A percentile compares a stretch with the other conserved stretches of the same genome.
Evolutionary conservation across 345 rosid species (phyloP).

Genomic region (Hibiscus mutabilis): DNA sequence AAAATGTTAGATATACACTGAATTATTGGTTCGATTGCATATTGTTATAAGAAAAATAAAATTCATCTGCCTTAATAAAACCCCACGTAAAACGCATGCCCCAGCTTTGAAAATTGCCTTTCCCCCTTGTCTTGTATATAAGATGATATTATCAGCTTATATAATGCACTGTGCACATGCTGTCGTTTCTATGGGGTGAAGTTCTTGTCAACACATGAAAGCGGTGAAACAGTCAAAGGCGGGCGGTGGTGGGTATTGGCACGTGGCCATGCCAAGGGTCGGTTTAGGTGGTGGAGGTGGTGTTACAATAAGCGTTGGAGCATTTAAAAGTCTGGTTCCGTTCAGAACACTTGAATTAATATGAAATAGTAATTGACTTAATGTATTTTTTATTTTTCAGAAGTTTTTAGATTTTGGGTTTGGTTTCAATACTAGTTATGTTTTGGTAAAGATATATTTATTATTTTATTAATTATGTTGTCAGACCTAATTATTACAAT

Average conservation of each 20-base stretch:
- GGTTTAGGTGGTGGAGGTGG: too few relatives aligned
- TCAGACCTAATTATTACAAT: not conserved
- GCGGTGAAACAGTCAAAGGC: not conserved
- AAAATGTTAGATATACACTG: too few relatives aligned
- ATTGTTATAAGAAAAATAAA: too few relatives aligned
- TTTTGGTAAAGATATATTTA: not conserved
- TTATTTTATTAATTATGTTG: not conserved
- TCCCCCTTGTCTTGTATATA: not conserved
- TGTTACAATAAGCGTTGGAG: conserved; percentile 23
- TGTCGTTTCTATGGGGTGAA: not conserved
- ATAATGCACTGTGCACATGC: not conserved
- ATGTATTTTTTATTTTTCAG: not conserved
- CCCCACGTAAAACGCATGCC: not conserved
- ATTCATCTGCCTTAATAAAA: not conserved
- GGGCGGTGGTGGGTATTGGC: too few relatives aligned
- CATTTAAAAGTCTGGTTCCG: conserved; percentile 24
- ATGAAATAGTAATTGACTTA: not conserved
- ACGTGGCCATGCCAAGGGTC: too few relatives aligned
- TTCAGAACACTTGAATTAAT: not conserved
- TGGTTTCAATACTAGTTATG: too few relatives aligned
- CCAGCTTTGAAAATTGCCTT: not conserved
- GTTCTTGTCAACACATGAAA: conserved; percentile 14
- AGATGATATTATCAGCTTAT: not conserved
- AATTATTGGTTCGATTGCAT: too few relatives aligned
- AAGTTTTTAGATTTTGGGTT: not conserved